These are phyloP conservation scores for Penicillium cosmopolitanum DNA, from an alignment of 495 filamentous ascomycete genomes.

Conservation along the genomic window DNA sequence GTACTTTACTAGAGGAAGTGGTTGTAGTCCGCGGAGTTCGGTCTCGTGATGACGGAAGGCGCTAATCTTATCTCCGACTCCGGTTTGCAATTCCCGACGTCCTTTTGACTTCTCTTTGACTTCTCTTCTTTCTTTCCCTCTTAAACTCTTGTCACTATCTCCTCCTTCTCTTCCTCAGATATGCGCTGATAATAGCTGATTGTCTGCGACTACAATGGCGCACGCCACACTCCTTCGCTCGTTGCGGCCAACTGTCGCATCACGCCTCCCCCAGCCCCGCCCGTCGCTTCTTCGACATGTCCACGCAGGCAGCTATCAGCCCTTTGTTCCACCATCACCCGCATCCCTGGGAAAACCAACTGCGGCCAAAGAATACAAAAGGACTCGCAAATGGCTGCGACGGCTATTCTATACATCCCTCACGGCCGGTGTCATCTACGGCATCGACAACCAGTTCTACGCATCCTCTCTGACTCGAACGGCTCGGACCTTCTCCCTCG, in stretches of 20 bases:
- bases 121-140: neutral
- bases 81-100: neutral
- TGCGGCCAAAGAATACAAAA: constrained; percentile 65
- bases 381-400: constrained; percentile 73
- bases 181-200: constrained; percentile 18
- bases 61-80: constrained; percentile 8
- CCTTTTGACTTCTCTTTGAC: neutral
- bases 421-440: constrained; percentile 61
- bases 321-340: constrained; percentile 81
- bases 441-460: constrained; percentile 72
- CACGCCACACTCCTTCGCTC: constrained; percentile 33
- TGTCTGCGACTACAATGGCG: constrained; percentile 24
- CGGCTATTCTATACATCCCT: constrained; percentile 68
- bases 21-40: too few relatives aligned
- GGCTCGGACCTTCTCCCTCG: constrained; percentile 77
- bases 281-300: constrained; percentile 22
- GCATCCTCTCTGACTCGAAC: constrained; percentile 78
- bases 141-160: neutral
- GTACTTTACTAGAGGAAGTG: too few relatives aligned
- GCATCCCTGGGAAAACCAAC: constrained; percentile 73
- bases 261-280: constrained; percentile 12
- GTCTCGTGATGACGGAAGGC: too few relatives aligned
- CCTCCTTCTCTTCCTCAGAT: neutral
- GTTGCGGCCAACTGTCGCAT: constrained; percentile 24
- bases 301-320: constrained; percentile 56